A percentile compares a stretch with the other conserved stretches of the same genome.
Conservation (phyloP, 306 rosid species). For the Amphicarpaea edgeworthii region DNA sequence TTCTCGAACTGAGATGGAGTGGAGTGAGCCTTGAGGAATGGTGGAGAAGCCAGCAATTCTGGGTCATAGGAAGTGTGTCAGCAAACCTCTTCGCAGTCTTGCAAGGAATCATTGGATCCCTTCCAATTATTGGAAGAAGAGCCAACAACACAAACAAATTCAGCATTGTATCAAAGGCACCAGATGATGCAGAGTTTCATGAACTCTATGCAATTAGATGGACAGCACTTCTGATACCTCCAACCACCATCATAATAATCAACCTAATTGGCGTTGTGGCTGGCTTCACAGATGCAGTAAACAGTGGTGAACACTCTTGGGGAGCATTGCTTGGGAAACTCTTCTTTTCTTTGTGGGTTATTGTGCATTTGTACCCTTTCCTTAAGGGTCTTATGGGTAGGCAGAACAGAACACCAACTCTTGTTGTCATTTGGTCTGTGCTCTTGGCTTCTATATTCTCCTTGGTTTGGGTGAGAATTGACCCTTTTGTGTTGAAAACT, state of each 20-base stretch:
- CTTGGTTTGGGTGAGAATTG: conserved; percentile 93
- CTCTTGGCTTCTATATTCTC: conserved; percentile 98
- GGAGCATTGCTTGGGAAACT: conserved; percentile 93
- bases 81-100: conserved; percentile 84
- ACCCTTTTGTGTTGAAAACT: conserved; percentile 91
- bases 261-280: conserved; percentile 95
- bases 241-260: conserved; percentile 80
- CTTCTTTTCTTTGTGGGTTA: conserved; percentile 93
- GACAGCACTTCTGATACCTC: conserved; percentile 90
- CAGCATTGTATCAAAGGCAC: conserved; percentile 75
- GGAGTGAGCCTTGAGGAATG: conserved; percentile 95
- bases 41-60: conserved; percentile 99
- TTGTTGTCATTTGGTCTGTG: conserved; percentile 93
- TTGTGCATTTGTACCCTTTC: conserved; percentile 93
- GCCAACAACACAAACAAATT: conserved; percentile 75
- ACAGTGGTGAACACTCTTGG: conserved; percentile 90
- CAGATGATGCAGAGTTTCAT: conserved; percentile 79
- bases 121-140: conserved; percentile 58
- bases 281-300: conserved; percentile 92
- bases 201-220: conserved; percentile 84
- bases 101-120: conserved; percentile 71
- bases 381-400: conserved; percentile 97
- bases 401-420: conserved; percentile 93
- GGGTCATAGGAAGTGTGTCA: conserved; percentile 97
- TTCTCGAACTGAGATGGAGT: conserved; percentile 96